Percentiles rank a stretch among this genome's conserved stretches.
These are phyloP conservation scores for Pleurotus giganteus DNA, from an alignment of 768 basidiomycete species.

Conservation along the genomic window DNA sequence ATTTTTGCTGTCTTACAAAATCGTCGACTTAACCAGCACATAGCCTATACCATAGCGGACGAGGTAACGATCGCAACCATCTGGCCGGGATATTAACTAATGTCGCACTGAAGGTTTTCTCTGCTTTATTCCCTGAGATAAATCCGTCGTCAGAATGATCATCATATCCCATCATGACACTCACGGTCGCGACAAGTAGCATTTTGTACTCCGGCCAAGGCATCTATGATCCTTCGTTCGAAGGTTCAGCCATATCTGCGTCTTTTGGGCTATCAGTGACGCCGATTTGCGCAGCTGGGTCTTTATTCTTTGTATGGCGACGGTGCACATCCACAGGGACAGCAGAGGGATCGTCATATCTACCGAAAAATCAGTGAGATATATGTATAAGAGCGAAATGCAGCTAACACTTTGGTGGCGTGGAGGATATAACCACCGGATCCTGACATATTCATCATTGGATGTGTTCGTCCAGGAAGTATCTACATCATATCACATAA, in stretches of 20 bases:
- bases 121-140: conserved; percentile 59
- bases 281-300: conserved; percentile 20
- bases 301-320: conserved; percentile 36
- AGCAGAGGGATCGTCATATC: conserved; percentile 66
- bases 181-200: conserved; percentile 2
- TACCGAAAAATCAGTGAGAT: conserved; percentile 20
- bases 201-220: background rate
- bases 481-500: conserved; percentile 49
- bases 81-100: background rate
- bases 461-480: conserved; percentile 95
- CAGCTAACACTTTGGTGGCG: conserved; percentile 76
- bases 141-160: conserved; percentile 4
- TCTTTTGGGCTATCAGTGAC: conserved; percentile 6
- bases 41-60: conserved; percentile 84
- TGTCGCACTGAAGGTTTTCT: conserved; percentile 42
- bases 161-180: conserved; percentile 10
- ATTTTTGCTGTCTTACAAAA: conserved; percentile 96
- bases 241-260: background rate
- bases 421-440: conserved; percentile 87
- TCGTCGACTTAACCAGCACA: conserved; percentile 90
- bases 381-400: background rate
- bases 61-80: conserved; percentile 54
- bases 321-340: conserved; percentile 50
- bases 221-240: background rate
- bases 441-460: conserved; percentile 87